phyloP scores from a whole-genome alignment of 495 filamentous ascomycete genomes.

The Penicillium flavigenum region DNA sequence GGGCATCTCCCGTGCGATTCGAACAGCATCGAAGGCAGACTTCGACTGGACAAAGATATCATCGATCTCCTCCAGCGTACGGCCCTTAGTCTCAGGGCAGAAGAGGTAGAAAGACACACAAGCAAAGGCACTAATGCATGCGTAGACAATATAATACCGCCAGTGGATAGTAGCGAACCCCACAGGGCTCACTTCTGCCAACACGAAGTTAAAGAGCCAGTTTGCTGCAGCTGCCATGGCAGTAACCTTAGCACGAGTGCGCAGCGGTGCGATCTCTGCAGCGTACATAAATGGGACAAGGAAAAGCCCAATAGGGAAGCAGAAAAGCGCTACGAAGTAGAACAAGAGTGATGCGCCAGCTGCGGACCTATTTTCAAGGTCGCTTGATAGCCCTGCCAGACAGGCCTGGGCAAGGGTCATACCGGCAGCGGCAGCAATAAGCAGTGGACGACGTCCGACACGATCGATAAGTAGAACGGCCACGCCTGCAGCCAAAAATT shows the following conservation, averaged over 20 bases:
- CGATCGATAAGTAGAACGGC: slow-evolving; percentile 31
- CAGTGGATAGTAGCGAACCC: slow-evolving; percentile 60
- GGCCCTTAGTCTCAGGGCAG: slow-evolving; percentile 63
- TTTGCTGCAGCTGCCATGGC: slow-evolving; percentile 52
- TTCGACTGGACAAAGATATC: slow-evolving; percentile 57
- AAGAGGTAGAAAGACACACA: slow-evolving; percentile 59
- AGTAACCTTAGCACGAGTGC: slow-evolving; percentile 60
- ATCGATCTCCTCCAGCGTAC: slow-evolving; percentile 65
- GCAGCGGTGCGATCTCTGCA: slow-evolving; percentile 62
- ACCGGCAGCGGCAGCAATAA: slow-evolving; percentile 62
- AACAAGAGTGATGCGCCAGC: slow-evolving; percentile 48
- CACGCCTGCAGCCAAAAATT: slow-evolving; percentile 26
- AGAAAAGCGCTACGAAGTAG: slow-evolving; percentile 62
- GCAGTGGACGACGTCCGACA: slow-evolving; percentile 44
- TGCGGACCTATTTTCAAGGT: slow-evolving; percentile 27
- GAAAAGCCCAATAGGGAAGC: slow-evolving; percentile 66
- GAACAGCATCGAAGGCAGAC: slow-evolving; percentile 25
- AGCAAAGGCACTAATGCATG: slow-evolving; percentile 60
- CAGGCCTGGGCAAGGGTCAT: slow-evolving; percentile 61
- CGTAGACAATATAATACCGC: slow-evolving; percentile 66
- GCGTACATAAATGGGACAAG: slow-evolving; percentile 64
- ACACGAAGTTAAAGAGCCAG: slow-evolving; percentile 36
- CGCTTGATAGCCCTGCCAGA: slow-evolving; percentile 42
- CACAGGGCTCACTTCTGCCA: slow-evolving; percentile 61
- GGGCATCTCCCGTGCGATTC: slow-evolving; percentile 21